These are phyloP conservation scores for Straminergon stramineum DNA, from an alignment of 225 moss, liverwort and hornwort species.

Conservation along the genomic window DNA sequence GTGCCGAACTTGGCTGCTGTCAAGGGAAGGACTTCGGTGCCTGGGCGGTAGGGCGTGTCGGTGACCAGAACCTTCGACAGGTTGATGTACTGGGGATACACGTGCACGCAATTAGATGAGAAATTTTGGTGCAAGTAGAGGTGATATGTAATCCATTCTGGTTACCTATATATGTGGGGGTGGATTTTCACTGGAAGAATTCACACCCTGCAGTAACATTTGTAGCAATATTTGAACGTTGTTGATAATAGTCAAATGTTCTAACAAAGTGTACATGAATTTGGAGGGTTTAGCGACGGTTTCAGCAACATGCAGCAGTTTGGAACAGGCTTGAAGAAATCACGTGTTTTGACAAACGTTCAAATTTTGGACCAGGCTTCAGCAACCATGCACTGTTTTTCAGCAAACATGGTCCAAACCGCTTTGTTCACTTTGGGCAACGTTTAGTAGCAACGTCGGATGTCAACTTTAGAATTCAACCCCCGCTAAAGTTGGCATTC, in stretches of 20 bases:
- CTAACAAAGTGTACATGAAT: background rate
- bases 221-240: background rate
- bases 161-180: background rate
- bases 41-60: slow-evolving; percentile 37
- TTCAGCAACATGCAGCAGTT: background rate
- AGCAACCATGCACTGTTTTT: background rate
- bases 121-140: too few relatives aligned
- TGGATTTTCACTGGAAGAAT: background rate
- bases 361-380: background rate
- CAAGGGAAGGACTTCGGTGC: slow-evolving; percentile 13
- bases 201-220: background rate
- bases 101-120: background rate
- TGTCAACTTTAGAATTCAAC: background rate
- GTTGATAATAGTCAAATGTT: background rate
- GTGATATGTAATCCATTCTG: too few relatives aligned
- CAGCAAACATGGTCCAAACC: background rate
- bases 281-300: background rate
- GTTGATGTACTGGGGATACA: slow-evolving; percentile 25
- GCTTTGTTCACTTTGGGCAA: background rate
- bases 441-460: background rate
- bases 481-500: background rate
- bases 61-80: slow-evolving; percentile 18
- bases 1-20: slow-evolving; percentile 32
- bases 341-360: background rate
- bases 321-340: background rate